Evolutionary conservation across 2,329 filamentous ascomycete species (phyloP).

Genomic region (Neofusicoccum laricinum): DNA sequence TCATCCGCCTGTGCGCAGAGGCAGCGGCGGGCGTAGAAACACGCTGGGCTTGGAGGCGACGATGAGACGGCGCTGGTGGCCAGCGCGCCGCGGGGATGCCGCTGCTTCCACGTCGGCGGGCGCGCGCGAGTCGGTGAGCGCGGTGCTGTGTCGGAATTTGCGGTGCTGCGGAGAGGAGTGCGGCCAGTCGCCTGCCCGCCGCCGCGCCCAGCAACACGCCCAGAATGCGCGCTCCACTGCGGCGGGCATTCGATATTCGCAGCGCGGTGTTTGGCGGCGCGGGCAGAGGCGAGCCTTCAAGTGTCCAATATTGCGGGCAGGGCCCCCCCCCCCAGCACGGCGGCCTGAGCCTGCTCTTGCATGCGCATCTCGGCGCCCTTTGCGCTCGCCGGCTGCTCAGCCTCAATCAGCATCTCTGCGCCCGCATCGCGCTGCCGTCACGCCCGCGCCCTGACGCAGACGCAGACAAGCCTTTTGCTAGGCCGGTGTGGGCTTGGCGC

Average conservation of each 20-base stretch:
- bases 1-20: constrained; percentile 3
- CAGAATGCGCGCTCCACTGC: constrained; percentile 14
- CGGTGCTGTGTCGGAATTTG: constrained; percentile 2
- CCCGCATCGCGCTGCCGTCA: background rate
- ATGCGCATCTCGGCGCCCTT: constrained; percentile 12
- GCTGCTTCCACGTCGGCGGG: constrained; percentile 3
- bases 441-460: constrained; percentile 6
- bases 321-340: background rate
- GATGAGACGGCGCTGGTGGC: constrained; percentile 6
- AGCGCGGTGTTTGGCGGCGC: background rate
- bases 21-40: background rate
- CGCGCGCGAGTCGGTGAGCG: constrained; percentile 9
- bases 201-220: constrained; percentile 10
- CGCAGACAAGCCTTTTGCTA: constrained; percentile 18
- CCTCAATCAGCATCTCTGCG: constrained; percentile 13
- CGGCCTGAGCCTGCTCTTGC: constrained; percentile 8
- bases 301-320: constrained; percentile 10
- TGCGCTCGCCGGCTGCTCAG: constrained; percentile 13
- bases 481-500: constrained; percentile 14
- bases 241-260: constrained; percentile 11
- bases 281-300: background rate
- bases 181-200: background rate
- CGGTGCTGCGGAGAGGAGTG: constrained; percentile 9
- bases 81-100: constrained; percentile 11
- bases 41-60: background rate